Conservation (phyloP, 345 rosid genomes). For the Murraya paniculata region DNA sequence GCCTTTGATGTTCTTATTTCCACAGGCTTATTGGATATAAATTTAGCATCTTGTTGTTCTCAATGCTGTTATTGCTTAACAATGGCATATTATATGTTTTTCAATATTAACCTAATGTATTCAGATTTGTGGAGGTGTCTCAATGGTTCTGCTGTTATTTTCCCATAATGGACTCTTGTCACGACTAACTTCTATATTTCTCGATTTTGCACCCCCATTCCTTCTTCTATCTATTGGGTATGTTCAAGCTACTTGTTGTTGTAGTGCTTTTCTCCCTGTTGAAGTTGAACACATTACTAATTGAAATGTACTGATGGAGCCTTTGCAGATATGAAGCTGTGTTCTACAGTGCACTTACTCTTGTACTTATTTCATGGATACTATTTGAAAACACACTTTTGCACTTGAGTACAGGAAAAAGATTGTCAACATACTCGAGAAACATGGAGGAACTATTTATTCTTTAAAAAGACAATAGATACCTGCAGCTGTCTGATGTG, state of each 20-base stretch:
- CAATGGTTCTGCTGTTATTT: constrained; percentile 78
- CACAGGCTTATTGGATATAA: too few relatives aligned
- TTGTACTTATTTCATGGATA: constrained; percentile 81
- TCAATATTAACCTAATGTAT: background rate
- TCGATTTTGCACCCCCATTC: constrained; percentile 86
- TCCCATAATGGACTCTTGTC: constrained; percentile 69
- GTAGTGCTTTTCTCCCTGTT: background rate
- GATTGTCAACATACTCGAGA: constrained; percentile 33
- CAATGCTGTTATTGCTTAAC: background rate
- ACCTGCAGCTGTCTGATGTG: constrained; percentile 74
- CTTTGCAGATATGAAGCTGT: constrained; percentile 82
- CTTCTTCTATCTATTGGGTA: constrained; percentile 95
- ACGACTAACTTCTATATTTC: constrained; percentile 78
- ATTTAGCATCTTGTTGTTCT: background rate
- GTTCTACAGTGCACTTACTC: constrained; percentile 79
- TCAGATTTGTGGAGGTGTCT: constrained; percentile 44
- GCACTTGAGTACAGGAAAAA: constrained; percentile 41
- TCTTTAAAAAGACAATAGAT: constrained; percentile 57
- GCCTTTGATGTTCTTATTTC: background rate
- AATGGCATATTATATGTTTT: background rate
- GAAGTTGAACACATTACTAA: background rate
- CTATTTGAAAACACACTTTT: constrained; percentile 69
- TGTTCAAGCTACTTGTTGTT: background rate
- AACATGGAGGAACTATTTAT: constrained; percentile 32
- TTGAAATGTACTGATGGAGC: constrained; percentile 4